A percentile compares a stretch with the other conserved stretches of the same genome.
These are phyloP conservation scores for Lathyrus tuberosus DNA, from an alignment of 306 rosid genomes.

Conservation along the genomic window DNA sequence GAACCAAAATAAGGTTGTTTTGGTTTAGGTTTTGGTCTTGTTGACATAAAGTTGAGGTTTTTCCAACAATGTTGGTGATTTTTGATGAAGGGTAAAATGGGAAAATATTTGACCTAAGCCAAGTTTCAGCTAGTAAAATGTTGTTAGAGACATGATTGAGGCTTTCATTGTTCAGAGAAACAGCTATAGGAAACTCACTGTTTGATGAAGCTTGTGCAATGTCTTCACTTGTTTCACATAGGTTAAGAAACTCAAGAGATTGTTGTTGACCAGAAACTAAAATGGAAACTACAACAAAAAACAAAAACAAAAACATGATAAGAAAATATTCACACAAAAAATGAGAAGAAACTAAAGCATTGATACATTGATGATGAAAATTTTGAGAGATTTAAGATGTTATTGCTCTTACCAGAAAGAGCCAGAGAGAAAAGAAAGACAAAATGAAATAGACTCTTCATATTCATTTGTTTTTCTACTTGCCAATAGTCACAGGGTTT, in stretches of 20 bases:
- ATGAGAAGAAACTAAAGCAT: conserved; percentile 12
- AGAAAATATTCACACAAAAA: background rate
- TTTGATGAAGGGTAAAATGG: conserved; percentile 65
- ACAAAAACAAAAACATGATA: background rate
- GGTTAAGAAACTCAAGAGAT: conserved; percentile 46
- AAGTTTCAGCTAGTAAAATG: conserved; percentile 67
- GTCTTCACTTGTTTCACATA: conserved; percentile 48
- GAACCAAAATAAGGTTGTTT: conserved; percentile 36
- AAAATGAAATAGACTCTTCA: conserved; percentile 41
- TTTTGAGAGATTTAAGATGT: conserved; percentile 4
- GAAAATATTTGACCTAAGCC: conserved; percentile 71
- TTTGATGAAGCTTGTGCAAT: conserved; percentile 38
- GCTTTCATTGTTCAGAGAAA: conserved; percentile 48
- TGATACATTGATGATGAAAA: conserved; percentile 8
- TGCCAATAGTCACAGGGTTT: background rate
- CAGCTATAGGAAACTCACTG: conserved; percentile 61
- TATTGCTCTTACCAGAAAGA: conserved; percentile 54
- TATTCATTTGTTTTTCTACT: conserved; percentile 34
- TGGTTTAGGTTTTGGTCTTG: conserved; percentile 34
- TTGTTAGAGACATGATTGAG: conserved; percentile 58
- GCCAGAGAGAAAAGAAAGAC: conserved; percentile 43
- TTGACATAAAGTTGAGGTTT: conserved; percentile 49
- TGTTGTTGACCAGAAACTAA: conserved; percentile 64
- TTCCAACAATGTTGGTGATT: conserved; percentile 73
- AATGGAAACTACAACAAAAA: conserved; percentile 39